Percentiles rank a stretch among this genome's conserved stretches.
phyloP scores from a whole-genome alignment of 2,329 filamentous ascomycete species.

The Sclerotinia glacialis region DNA sequence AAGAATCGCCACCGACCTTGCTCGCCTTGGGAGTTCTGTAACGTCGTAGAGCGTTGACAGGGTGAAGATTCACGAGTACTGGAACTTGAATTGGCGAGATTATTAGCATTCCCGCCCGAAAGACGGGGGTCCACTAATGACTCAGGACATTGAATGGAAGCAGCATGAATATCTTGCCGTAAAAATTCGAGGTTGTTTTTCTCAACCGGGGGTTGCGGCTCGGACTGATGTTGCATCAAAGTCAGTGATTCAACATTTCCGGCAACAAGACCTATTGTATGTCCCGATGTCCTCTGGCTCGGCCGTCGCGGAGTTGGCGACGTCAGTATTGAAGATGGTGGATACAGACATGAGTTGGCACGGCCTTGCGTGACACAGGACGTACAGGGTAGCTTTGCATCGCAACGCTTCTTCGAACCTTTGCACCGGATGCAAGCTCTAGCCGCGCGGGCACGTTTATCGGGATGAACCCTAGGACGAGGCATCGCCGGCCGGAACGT shows the following conservation, averaged over 20 bases:
- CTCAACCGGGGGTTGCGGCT: neutral
- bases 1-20: neutral
- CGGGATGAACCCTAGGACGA: neutral
- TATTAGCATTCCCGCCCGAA: neutral
- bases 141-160: neutral
- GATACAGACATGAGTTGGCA: slow-evolving; percentile 11
- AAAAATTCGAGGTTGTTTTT: neutral
- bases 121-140: neutral
- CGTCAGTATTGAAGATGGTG: neutral
- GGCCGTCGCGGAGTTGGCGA: neutral
- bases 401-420: slow-evolving; percentile 10
- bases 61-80: slow-evolving; percentile 10
- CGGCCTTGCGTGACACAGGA: slow-evolving; percentile 2
- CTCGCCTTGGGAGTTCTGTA: slow-evolving; percentile 13
- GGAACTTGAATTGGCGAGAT: neutral
- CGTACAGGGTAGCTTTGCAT: slow-evolving; percentile 4
- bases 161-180: neutral
- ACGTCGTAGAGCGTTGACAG: slow-evolving; percentile 6
- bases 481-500: slow-evolving; percentile 1
- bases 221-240: neutral
- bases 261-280: neutral
- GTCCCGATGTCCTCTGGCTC: neutral
- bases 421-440: slow-evolving; percentile 13
- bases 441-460: slow-evolving; percentile 5
- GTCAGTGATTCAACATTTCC: neutral